These are phyloP conservation scores for Apiotrichum gracile DNA, from an alignment of 1,284 basidiomycete species.

Conservation along the genomic window DNA sequence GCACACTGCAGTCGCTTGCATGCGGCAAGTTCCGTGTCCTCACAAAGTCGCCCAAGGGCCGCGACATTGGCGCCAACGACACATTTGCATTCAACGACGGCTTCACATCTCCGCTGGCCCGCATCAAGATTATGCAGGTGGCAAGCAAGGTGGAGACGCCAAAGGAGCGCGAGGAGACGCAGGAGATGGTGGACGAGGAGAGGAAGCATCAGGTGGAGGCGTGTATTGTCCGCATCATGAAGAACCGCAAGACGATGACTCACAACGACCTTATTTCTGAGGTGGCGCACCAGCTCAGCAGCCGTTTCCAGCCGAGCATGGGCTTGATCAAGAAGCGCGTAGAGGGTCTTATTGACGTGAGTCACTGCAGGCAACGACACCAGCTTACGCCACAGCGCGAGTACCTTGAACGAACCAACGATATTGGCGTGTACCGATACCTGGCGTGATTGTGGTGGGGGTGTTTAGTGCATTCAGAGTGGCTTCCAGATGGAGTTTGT, in stretches of 20 bases:
- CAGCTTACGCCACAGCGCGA: conserved; percentile 30
- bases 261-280: conserved; percentile 90
- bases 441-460: conserved; percentile 26
- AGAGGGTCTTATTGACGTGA: conserved; percentile 86
- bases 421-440: conserved; percentile 44
- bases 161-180: conserved; percentile 86
- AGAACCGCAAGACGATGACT: conserved; percentile 81
- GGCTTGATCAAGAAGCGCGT: conserved; percentile 88
- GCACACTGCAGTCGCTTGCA: conserved; percentile 90
- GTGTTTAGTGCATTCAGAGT: no score
- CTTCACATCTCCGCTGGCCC: conserved; percentile 74
- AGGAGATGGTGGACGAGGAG: conserved; percentile 87
- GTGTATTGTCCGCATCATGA: conserved; percentile 97
- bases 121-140: conserved; percentile 91
- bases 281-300: conserved; percentile 76
- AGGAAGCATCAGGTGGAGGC: conserved; percentile 89
- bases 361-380: conserved; percentile 4
- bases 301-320: conserved; percentile 81
- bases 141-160: conserved; percentile 76
- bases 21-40: conserved; percentile 95
- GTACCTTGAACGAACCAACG: conserved; percentile 41
- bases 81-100: conserved; percentile 81
- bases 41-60: conserved; percentile 80
- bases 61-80: conserved; percentile 71
- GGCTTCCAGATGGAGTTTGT: no score